Percentiles rank a stretch among this genome's conserved stretches.
These are phyloP conservation scores for Fusarium udum DNA, from an alignment of 2,329 filamentous ascomycete genomes.

Conservation along the genomic window DNA sequence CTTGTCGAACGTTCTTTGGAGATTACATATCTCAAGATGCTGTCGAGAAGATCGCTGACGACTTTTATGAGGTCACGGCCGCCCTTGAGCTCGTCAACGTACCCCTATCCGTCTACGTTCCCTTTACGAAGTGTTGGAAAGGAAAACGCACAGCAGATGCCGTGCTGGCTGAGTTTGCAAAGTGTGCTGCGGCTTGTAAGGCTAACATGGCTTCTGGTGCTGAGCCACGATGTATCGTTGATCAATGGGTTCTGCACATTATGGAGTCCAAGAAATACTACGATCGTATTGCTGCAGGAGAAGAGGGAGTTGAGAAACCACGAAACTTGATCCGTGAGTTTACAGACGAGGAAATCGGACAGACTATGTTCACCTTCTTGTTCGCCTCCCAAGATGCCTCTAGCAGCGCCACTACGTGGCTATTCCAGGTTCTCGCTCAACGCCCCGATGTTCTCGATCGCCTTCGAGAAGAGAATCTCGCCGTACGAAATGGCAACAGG, in stretches of 20 bases:
- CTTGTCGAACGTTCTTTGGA: conserved; percentile 82
- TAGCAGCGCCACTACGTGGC: conserved; percentile 62
- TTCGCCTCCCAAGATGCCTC: conserved; percentile 65
- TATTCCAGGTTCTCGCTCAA: conserved; percentile 63
- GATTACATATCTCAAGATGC: conserved; percentile 78
- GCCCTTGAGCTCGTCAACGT: conserved; percentile 84
- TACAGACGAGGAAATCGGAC: conserved; percentile 57
- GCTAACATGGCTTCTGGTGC: conserved; percentile 76
- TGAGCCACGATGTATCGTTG: conserved; percentile 76
- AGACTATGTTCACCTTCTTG: conserved; percentile 63
- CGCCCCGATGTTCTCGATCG: conserved; percentile 58
- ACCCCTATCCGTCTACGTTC: conserved; percentile 73
- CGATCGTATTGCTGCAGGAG: conserved; percentile 69
- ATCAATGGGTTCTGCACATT: conserved; percentile 80
- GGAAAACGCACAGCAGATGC: conserved; percentile 79
- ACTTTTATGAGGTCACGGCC: conserved; percentile 81
- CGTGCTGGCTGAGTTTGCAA: conserved; percentile 74
- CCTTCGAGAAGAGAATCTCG: conserved; percentile 58
- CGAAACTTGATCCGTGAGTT: conserved; percentile 60
- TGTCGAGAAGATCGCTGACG: conserved; percentile 79
- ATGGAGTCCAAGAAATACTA: conserved; percentile 75
- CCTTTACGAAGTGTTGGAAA: conserved; percentile 79
- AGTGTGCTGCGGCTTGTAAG: conserved; percentile 77
- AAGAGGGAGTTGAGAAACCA: conserved; percentile 53
- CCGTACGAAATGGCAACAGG: conserved; percentile 54